Evolutionary conservation across 129 eudicot genomes (phyloP).

Genomic region (Tanacetum coccineum): DNA sequence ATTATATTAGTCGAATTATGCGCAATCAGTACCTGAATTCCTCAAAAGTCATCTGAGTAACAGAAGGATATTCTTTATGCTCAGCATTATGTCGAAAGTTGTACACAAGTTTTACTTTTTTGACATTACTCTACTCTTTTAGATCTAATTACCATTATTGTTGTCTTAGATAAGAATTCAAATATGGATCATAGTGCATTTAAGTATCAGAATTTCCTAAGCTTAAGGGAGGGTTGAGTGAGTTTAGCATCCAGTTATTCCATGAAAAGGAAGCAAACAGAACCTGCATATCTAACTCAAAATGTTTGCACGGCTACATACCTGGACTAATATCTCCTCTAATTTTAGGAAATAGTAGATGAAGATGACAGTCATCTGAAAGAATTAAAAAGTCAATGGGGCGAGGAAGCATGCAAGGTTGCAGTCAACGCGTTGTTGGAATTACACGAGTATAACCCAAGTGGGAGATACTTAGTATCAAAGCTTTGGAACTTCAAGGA

Average conservation of each 20-base stretch:
- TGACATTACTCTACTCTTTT: not conserved
- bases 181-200: not conserved
- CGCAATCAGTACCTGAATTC: no score
- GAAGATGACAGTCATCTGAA: no score
- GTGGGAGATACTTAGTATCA: slow-evolving; percentile 58
- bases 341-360: slow-evolving; percentile 48
- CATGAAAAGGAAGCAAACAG: not conserved
- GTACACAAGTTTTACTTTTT: no score
- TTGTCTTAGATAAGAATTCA: no score
- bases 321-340: slow-evolving; percentile 7
- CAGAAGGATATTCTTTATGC: no score
- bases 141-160: no score
- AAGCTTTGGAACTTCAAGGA: slow-evolving; percentile 84
- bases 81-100: no score
- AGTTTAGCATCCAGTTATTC: not conserved
- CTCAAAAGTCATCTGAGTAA: no score
- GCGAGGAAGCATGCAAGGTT: slow-evolving; percentile 40
- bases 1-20: no score
- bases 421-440: slow-evolving; percentile 54
- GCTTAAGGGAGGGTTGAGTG: not conserved
- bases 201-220: not conserved
- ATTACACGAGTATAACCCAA: slow-evolving; percentile 60
- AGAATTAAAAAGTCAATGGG: slow-evolving; percentile 54
- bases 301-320: not conserved
- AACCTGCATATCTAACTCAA: no score